These are phyloP conservation scores for Alloascoidea africana DNA, from an alignment of 805 yeast species.

Conservation along the genomic window DNA sequence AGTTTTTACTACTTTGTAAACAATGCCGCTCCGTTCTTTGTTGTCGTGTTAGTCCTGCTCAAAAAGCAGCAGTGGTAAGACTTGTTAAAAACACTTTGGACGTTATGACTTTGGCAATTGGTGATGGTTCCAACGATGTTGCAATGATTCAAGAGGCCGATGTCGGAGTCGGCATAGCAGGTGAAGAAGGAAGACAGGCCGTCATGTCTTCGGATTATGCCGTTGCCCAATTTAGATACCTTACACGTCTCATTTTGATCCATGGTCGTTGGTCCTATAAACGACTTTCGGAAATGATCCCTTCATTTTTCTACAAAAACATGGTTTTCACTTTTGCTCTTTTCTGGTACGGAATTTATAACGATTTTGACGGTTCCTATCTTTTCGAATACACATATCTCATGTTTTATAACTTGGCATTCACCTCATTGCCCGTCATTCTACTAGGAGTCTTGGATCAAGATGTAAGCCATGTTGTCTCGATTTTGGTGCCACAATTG, in stretches of 20 bases:
- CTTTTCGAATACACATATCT: conserved; percentile 64
- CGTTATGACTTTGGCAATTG: conserved; percentile 79
- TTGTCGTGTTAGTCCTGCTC: conserved; percentile 82
- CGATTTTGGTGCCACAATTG: conserved; percentile 59
- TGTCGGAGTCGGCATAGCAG: conserved; percentile 82
- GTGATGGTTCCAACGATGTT: conserved; percentile 84
- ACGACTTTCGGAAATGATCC: conserved; percentile 72
- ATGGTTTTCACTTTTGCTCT: conserved; percentile 59
- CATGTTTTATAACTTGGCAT: conserved; percentile 73
- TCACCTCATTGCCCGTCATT: conserved; percentile 69
- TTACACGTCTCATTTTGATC: conserved; percentile 49
- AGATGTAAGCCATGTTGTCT: conserved; percentile 57
- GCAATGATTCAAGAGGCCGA: conserved; percentile 86
- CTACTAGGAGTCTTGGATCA: conserved; percentile 70
- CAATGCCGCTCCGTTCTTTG: conserved; percentile 73
- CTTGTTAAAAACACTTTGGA: conserved; percentile 58
- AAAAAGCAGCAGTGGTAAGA: conserved; percentile 71
- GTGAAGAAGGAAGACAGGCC: conserved; percentile 85
- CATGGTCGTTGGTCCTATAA: conserved; percentile 86
- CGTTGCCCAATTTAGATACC: conserved; percentile 64
- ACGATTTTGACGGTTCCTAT: conserved; percentile 67
- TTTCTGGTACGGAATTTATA: conserved; percentile 69
- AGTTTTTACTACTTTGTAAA: conserved; percentile 58
- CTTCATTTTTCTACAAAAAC: conserved; percentile 67
- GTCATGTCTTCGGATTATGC: conserved; percentile 85